Evolutionary conservation across 805 yeast genomes (phyloP).

Genomic region (Ogataea neopini): DNA sequence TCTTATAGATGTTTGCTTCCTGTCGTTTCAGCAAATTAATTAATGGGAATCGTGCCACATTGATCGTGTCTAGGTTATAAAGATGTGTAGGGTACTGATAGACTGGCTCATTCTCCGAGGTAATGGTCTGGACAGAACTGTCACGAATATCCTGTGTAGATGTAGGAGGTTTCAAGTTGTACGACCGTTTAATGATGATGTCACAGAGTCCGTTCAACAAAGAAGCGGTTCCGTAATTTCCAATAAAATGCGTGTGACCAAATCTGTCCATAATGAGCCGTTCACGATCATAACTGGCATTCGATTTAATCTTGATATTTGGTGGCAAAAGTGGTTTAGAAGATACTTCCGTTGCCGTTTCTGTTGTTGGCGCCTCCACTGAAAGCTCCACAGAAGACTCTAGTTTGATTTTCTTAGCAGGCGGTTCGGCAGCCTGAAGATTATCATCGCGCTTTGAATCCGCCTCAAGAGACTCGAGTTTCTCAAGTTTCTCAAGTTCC

Average conservation of each 20-base stretch:
- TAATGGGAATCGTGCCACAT: slow-evolving; percentile 41
- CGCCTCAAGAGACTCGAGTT: slow-evolving; percentile 4
- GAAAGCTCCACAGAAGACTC: slow-evolving; percentile 4
- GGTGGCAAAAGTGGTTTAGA: slow-evolving; percentile 22
- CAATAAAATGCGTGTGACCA: slow-evolving; percentile 50
- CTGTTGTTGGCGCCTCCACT: not conserved
- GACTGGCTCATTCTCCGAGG: slow-evolving; percentile 37
- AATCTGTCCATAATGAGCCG: slow-evolving; percentile 44
- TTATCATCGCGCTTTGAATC: slow-evolving; percentile 2
- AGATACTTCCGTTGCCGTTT: slow-evolving; percentile 2
- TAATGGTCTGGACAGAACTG: slow-evolving; percentile 36
- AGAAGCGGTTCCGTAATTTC: slow-evolving; percentile 47
- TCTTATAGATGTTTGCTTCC: slow-evolving; percentile 40
- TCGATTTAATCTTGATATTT: slow-evolving; percentile 22
- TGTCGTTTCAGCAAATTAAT: slow-evolving; percentile 34
- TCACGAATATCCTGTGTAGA: slow-evolving; percentile 36
- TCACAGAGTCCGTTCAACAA: slow-evolving; percentile 45
- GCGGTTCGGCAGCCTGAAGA: not conserved
- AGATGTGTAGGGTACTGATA: slow-evolving; percentile 38
- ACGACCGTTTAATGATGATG: slow-evolving; percentile 40
- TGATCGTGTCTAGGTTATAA: slow-evolving; percentile 32
- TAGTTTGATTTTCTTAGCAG: not conserved
- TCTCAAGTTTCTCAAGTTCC: slow-evolving; percentile 10
- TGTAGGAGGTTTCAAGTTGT: slow-evolving; percentile 37
- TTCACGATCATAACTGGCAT: slow-evolving; percentile 31